phyloP scores from a whole-genome alignment of 768 basidiomycete species.

The Termitomyces sp. region DNA sequence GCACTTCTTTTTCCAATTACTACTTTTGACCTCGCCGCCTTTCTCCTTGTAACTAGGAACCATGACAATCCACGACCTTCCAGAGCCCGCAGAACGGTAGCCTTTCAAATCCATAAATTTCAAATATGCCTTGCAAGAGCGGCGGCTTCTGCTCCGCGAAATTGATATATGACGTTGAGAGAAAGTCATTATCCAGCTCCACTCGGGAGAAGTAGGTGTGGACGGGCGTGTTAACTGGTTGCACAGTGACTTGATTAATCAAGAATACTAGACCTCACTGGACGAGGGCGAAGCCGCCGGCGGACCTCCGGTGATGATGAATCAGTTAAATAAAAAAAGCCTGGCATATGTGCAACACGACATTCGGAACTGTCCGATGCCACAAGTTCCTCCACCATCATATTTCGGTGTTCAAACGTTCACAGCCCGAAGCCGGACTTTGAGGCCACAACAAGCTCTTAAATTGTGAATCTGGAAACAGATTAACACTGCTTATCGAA shows the following conservation, averaged over 20 bases:
- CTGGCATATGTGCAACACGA: neutral
- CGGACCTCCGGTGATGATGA: neutral
- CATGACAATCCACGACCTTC: neutral
- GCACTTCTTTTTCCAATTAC: neutral
- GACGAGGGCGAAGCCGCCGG: neutral
- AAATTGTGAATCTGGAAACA: no score
- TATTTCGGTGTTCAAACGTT: no score
- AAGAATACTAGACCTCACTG: neutral
- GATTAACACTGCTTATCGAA: neutral
- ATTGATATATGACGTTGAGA: neutral
- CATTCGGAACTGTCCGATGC: neutral
- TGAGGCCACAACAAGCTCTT: no score
- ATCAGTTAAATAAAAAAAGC: neutral
- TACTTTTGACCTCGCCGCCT: neutral
- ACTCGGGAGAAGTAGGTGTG: no score
- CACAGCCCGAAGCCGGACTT: no score
- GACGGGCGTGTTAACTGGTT: neutral
- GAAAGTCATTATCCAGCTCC: neutral
- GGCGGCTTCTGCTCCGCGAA: no score
- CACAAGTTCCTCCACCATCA: neutral
- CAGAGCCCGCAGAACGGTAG: neutral
- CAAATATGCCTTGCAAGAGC: no score
- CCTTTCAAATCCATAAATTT: neutral
- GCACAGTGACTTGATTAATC: neutral
- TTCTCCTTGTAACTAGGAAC: neutral